These are phyloP conservation scores for Pichia gijzeniarum DNA, from an alignment of 805 yeast genomes.

Conservation along the genomic window DNA sequence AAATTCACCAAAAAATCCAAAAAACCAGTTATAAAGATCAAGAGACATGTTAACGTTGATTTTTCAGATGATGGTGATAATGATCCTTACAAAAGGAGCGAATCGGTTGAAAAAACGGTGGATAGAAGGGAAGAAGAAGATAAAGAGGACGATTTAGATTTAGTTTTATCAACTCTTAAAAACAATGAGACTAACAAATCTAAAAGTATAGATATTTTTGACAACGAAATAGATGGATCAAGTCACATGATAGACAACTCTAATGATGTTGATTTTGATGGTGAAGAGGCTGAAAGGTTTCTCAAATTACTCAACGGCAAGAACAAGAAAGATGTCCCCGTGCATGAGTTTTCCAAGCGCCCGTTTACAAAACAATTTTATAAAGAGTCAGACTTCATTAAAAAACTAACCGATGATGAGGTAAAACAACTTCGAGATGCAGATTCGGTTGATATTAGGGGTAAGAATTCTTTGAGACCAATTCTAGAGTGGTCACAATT, in stretches of 20 bases:
- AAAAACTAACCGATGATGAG: constrained; percentile 37
- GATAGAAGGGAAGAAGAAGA: neutral
- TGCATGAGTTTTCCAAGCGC: constrained; percentile 39
- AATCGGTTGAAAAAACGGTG: constrained; percentile 2
- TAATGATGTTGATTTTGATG: neutral
- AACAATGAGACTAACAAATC: neutral
- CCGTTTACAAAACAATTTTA: constrained; percentile 61
- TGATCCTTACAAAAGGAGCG: constrained; percentile 1
- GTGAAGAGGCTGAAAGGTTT: constrained; percentile 26
- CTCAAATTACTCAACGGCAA: constrained; percentile 37
- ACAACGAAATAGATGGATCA: neutral
- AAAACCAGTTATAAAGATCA: constrained; percentile 1
- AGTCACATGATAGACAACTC: no score
- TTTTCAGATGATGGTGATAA: neutral
- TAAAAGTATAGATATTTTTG: neutral
- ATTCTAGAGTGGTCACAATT: constrained; percentile 73
- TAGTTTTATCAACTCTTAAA: neutral
- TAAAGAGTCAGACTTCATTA: constrained; percentile 49
- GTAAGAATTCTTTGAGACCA: constrained; percentile 51
- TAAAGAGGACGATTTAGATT: constrained; percentile 1
- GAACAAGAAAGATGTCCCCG: constrained; percentile 46
- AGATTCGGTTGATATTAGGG: constrained; percentile 38
- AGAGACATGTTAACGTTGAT: neutral
- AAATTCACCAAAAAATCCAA: constrained; percentile 17
- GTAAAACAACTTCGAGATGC: constrained; percentile 36